Evolutionary conservation across 2,329 filamentous ascomycete genomes (phyloP).

Genomic region (Xylaria digitata): DNA sequence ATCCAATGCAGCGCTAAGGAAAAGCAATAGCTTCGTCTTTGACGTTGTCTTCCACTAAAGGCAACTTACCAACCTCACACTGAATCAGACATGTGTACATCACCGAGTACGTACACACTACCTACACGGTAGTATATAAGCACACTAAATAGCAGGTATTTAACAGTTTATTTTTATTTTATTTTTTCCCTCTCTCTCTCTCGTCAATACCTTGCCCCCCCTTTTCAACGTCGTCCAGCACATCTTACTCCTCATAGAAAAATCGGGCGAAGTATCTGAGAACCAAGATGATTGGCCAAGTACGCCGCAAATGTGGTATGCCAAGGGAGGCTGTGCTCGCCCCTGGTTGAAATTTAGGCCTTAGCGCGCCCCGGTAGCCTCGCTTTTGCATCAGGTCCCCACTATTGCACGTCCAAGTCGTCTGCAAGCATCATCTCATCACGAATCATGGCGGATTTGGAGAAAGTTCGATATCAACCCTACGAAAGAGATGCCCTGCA

Average conservation of each 20-base stretch:
- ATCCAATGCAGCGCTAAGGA: not conserved
- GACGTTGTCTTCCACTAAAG: not conserved
- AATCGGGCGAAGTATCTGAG: conserved; percentile 4
- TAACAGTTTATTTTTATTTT: not conserved
- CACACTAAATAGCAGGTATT: not conserved
- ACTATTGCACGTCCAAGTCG: conserved; percentile 3
- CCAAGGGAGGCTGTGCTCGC: conserved; percentile 47
- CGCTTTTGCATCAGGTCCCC: conserved; percentile 27
- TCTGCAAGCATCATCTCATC: not conserved
- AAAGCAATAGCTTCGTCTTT: not conserved
- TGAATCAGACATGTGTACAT: not conserved
- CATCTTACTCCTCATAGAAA: conserved; percentile 39
- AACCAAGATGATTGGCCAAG: conserved; percentile 26
- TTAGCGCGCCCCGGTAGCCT: conserved; percentile 14
- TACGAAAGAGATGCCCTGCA: not conserved
- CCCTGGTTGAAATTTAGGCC: conserved; percentile 22
- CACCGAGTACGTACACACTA: not conserved
- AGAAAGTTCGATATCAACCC: conserved; percentile 13
- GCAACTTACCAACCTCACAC: not conserved
- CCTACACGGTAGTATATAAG: not conserved
- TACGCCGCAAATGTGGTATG: conserved; percentile 23
- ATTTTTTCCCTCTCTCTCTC: not conserved
- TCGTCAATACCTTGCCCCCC: conserved; percentile 29
- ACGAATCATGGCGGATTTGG: conserved; percentile 23
- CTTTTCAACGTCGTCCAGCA: conserved; percentile 32